Evolutionary conservation across 148 eudicot genomes (phyloP), one percentile per base, ranked within the genome.

Genomic region (Polygonum aviculare): DNA sequence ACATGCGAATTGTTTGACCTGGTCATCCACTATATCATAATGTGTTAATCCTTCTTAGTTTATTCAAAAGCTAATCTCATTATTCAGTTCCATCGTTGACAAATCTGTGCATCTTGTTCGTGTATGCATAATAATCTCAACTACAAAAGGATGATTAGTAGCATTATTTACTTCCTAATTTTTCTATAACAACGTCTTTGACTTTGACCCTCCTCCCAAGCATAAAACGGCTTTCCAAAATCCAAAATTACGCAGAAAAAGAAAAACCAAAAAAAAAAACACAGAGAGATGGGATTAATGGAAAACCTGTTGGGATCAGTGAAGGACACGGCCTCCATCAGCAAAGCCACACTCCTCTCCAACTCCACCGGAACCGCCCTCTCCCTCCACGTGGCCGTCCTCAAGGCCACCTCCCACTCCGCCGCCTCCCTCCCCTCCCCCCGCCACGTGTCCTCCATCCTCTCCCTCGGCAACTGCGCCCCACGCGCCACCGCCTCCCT

Each of bases 401-500:
- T 72, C 75, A 33, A 38, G 16, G 75, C 54, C 35, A 72, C 75
- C 75, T 41, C 50, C 35, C 75, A 72, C 75, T 2, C 45, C 75
- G 11, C 54, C 54, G 10, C 75, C 16, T 41, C 52, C 47, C 75
- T 22, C 11, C 54, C 75, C 3, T 48, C 75, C 54, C 18, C 75
- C 2, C 75, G 75, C 8, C 75, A 72, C 75, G 52, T 72, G 36
- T 31, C 54, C 16, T 44, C 54, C 75, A 14, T 72, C 35, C 52
- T 72, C 35, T 72, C 75, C 31, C 36, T 72, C 75, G 75, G 75
- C 12, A 44, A 72, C 75, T 44, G 15, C 51, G 4, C 54, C 7
- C 54, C 75, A 5, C 75, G 75, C 54, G 51, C 75, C 33, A 22
- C 50, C 16, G 75, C 75, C 75, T 83, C 92, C 0, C 50, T 83